Evolutionary conservation across 805 yeast genomes (phyloP).

Genomic region (Kluyveromyces starmeri): DNA sequence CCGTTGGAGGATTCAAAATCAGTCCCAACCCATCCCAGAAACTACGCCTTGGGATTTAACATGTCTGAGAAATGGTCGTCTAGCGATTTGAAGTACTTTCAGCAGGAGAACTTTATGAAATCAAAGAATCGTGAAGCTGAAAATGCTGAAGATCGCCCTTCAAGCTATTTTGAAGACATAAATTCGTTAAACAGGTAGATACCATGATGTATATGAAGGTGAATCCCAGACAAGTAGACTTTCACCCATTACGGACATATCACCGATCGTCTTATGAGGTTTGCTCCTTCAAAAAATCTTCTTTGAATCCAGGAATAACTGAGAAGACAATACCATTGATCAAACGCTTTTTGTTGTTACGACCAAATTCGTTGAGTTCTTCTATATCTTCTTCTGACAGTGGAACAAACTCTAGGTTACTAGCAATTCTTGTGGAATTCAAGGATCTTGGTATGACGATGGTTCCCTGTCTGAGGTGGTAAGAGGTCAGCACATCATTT

Average conservation of each 20-base stretch:
- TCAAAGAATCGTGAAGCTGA: neutral
- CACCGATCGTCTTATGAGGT: too few species aligned
- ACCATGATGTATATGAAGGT: too few species aligned
- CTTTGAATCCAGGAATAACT: conserved; percentile 22
- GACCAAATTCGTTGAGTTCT: conserved; percentile 29
- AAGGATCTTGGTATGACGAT: conserved; percentile 62
- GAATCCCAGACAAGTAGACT: too few species aligned
- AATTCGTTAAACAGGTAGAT: neutral
- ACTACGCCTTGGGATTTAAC: neutral
- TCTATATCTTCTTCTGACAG: conserved; percentile 36
- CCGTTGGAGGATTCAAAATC: too few species aligned
- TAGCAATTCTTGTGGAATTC: conserved; percentile 50
- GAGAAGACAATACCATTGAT: conserved; percentile 23
- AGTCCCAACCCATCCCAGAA: neutral
- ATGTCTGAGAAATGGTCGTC: neutral
- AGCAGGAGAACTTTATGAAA: neutral
- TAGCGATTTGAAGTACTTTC: neutral
- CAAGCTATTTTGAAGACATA: neutral
- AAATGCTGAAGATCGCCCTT: neutral
- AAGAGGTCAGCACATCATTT: conserved; percentile 53
- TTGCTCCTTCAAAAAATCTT: neutral
- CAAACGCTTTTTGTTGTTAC: conserved; percentile 25
- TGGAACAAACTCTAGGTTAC: conserved; percentile 32
- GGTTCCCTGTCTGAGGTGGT: conserved; percentile 55
- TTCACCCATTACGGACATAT: too few species aligned